Evolutionary conservation across 2,329 filamentous ascomycete genomes (phyloP).

Genomic region (Cordyceps militaris): DNA sequence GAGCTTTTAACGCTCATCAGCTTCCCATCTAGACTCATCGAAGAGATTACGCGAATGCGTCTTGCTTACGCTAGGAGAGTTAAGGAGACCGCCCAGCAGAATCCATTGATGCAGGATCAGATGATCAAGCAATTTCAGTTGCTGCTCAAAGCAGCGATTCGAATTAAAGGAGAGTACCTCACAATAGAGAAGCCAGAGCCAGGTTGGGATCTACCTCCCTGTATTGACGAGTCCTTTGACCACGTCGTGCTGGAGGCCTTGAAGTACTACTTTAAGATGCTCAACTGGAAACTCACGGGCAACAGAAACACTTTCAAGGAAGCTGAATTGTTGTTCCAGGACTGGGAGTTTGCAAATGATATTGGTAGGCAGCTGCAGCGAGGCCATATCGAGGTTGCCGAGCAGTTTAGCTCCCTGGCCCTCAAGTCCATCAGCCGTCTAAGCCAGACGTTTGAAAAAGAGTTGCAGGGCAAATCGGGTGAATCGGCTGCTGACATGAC

Average conservation of each 20-base stretch:
- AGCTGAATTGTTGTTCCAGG: slow-evolving; percentile 91
- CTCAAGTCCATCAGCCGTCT: slow-evolving; percentile 86
- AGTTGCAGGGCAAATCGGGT: slow-evolving; percentile 75
- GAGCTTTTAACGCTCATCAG: slow-evolving; percentile 94
- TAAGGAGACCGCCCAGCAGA: slow-evolving; percentile 89
- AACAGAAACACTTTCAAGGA: slow-evolving; percentile 99
- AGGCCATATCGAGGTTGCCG: slow-evolving; percentile 92
- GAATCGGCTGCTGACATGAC: slow-evolving; percentile 86
- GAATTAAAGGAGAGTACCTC: slow-evolving; percentile 85
- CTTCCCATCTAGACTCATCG: slow-evolving; percentile 89
- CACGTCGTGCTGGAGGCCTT: slow-evolving; percentile 84
- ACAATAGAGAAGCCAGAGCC: slow-evolving; percentile 77
- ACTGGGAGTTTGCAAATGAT: slow-evolving; percentile 96
- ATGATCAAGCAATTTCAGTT: slow-evolving; percentile 98
- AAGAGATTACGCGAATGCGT: slow-evolving; percentile 91
- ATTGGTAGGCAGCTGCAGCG: slow-evolving; percentile 87
- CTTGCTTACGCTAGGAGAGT: slow-evolving; percentile 89
- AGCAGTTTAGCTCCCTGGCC: slow-evolving; percentile 92
- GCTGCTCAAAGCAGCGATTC: slow-evolving; percentile 80
- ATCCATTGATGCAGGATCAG: slow-evolving; percentile 89
- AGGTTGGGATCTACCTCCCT: slow-evolving; percentile 92
- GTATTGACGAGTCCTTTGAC: slow-evolving; percentile 95
- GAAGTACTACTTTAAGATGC: slow-evolving; percentile 97
- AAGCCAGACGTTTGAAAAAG: slow-evolving; percentile 84
- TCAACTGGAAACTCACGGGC: slow-evolving; percentile 94